Conservation (phyloP, 108 stramenopile species). For the Mediolabrus comicus region DNA sequence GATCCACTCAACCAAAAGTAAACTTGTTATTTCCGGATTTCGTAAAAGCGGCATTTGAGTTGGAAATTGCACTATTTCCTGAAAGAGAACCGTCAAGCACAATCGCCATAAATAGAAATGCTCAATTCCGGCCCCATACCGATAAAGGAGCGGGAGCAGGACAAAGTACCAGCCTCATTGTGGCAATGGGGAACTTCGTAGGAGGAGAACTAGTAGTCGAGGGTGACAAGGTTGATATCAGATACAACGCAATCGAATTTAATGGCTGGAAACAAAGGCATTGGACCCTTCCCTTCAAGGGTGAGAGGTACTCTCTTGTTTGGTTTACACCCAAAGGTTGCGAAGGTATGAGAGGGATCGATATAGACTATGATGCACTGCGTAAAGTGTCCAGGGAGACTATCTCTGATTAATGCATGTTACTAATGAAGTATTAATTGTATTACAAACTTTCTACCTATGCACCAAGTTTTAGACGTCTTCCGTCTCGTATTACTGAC, state of each 20-base stretch:
- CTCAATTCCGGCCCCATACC: conserved; percentile 78
- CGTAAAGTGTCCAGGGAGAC: too few species aligned
- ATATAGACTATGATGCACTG: conserved; percentile 30
- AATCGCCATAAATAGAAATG: conserved; percentile 97
- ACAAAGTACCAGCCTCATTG: conserved; percentile 89
- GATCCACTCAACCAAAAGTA: conserved; percentile 70
- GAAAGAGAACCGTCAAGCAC: conserved; percentile 87
- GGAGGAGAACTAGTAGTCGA: conserved; percentile 94
- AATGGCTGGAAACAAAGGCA: conserved; percentile 94
- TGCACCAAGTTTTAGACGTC: too few species aligned
- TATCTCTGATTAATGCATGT: too few species aligned
- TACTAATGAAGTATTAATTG: too few species aligned
- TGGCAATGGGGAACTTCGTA: conserved; percentile 84
- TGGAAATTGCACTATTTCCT: conserved; percentile 73
- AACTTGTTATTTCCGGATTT: conserved; percentile 85
- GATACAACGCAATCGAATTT: conserved; percentile 90
- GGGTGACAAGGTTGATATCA: conserved; percentile 82
- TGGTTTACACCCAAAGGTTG: conserved; percentile 97
- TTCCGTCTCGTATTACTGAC: conserved; percentile 12
- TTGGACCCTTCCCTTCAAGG: conserved; percentile 91
- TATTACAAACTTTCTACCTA: too few species aligned
- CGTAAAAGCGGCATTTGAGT: conserved; percentile 68
- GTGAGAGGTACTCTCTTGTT: conserved; percentile 92
- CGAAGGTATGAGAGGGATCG: conserved; percentile 78
- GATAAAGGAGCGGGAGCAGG: conserved; percentile 95